Conservation (phyloP, 2,329 filamentous ascomycete genomes). For the Mycosphaerelloides madeirae region DNA sequence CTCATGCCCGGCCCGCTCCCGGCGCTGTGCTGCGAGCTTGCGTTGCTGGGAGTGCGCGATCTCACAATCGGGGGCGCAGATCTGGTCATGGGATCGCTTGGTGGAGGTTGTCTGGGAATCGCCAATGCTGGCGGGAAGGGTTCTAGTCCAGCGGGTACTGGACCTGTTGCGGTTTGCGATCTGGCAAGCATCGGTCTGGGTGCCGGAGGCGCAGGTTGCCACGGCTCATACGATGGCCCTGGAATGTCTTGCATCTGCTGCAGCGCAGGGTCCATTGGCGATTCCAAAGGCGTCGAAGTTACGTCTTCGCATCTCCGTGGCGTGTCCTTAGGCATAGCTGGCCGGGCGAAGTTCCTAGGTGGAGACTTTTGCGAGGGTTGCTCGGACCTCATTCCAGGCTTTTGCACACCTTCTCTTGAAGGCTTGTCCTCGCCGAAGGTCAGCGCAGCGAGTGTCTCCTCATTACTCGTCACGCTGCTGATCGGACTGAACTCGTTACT, state of each 20-base stretch:
- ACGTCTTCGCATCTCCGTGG: slow-evolving; percentile 6
- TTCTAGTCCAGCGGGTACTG: not conserved
- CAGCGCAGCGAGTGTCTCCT: slow-evolving; percentile 26
- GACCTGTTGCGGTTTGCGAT: slow-evolving; percentile 5
- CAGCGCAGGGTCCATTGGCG: slow-evolving; percentile 31
- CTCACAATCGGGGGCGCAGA: slow-evolving; percentile 5
- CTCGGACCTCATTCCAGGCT: slow-evolving; percentile 25
- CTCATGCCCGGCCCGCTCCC: slow-evolving; percentile 3
- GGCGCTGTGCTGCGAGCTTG: slow-evolving; percentile 4
- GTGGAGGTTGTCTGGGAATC: not conserved
- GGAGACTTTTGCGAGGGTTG: slow-evolving; percentile 20
- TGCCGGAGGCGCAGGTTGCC: slow-evolving; percentile 8
- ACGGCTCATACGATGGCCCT: slow-evolving; percentile 13
- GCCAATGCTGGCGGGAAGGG: slow-evolving; percentile 4
- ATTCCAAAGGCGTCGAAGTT: slow-evolving; percentile 22
- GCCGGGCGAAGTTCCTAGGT: slow-evolving; percentile 18
- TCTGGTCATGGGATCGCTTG: not conserved
- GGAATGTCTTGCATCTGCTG: slow-evolving; percentile 10
- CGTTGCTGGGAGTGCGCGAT: slow-evolving; percentile 12
- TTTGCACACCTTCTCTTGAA: slow-evolving; percentile 9
- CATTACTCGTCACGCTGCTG: slow-evolving; percentile 30
- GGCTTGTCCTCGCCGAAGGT: slow-evolving; percentile 6
- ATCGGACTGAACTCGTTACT: slow-evolving; percentile 30
- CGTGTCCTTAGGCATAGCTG: slow-evolving; percentile 8
- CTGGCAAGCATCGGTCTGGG: slow-evolving; percentile 1